Percentiles rank a stretch among this genome's conserved stretches.
Conservation (phyloP, 139 green algal species). For the Klebsormidium nitens region DNA sequence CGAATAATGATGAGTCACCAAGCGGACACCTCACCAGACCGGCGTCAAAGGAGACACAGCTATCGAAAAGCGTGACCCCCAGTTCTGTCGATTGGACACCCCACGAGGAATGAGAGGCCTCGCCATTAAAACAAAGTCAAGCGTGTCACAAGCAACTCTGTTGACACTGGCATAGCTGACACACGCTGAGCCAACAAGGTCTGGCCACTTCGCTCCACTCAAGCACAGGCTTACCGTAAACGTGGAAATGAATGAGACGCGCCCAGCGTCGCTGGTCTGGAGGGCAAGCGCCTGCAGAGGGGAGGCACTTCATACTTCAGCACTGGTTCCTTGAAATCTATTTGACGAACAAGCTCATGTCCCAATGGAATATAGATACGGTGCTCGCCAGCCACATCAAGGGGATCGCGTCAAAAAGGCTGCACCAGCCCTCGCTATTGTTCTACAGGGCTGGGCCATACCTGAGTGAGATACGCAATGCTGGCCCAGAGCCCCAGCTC, state of each 20-base stretch:
- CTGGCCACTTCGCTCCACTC: background rate
- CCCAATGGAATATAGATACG: too few relatives aligned
- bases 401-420: too few relatives aligned
- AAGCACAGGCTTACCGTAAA: conserved; percentile 59
- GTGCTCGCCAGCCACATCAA: too few relatives aligned
- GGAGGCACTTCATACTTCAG: too few relatives aligned
- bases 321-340: too few relatives aligned
- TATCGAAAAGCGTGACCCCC: background rate
- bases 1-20: too few relatives aligned
- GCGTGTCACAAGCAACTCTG: background rate
- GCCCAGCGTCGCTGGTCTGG: conserved; percentile 57
- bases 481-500: conserved; percentile 30
- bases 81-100: background rate
- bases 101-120: background rate
- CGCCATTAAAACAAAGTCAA: background rate
- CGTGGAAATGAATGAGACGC: conserved; percentile 66
- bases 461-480: conserved; percentile 35
- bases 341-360: too few relatives aligned
- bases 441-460: too few relatives aligned
- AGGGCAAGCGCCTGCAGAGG: conserved; percentile 62
- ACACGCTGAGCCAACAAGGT: background rate
- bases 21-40: too few relatives aligned
- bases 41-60: background rate
- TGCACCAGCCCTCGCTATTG: too few relatives aligned
- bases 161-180: background rate